Conservation (phyloP, 2,329 filamentous ascomycete species). For the Pseudocercospora fuligena region DNA sequence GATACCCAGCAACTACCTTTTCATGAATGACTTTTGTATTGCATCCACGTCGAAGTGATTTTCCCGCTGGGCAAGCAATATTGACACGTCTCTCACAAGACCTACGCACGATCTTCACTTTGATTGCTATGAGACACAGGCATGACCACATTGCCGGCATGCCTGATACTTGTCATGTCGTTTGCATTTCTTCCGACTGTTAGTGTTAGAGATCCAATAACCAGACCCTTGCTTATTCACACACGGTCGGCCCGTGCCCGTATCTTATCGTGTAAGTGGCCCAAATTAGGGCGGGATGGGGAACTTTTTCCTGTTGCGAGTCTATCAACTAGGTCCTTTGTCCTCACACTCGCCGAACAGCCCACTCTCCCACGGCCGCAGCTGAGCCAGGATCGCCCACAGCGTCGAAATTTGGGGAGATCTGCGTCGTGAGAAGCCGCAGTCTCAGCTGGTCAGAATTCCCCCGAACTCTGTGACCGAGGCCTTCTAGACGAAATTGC, state of each 20-base stretch:
- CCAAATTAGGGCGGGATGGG: neutral
- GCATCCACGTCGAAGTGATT: neutral
- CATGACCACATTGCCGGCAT: neutral
- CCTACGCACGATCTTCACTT: neutral
- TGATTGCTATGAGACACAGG: neutral
- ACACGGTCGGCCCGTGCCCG: neutral
- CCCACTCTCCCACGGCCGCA: slow-evolving; percentile 11
- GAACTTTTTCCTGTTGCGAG: neutral
- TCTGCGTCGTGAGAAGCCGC: neutral
- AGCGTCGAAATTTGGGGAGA: neutral
- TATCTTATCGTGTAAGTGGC: slow-evolving; percentile 6
- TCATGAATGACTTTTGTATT: neutral
- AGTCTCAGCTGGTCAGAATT: slow-evolving; percentile 6
- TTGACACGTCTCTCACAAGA: neutral
- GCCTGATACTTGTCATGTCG: neutral
- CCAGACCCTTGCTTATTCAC: neutral
- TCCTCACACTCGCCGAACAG: neutral
- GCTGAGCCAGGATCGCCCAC: slow-evolving; percentile 2
- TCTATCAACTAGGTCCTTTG: neutral
- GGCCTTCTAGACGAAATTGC: neutral
- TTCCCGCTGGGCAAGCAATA: neutral
- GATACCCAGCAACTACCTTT: slow-evolving; percentile 11
- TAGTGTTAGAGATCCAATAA: neutral
- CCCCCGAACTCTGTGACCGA: neutral
- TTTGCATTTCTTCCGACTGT: no score